phyloP scores from a whole-genome alignment of 2,329 filamentous ascomycete genomes.

The Canariomyces notabilis region DNA sequence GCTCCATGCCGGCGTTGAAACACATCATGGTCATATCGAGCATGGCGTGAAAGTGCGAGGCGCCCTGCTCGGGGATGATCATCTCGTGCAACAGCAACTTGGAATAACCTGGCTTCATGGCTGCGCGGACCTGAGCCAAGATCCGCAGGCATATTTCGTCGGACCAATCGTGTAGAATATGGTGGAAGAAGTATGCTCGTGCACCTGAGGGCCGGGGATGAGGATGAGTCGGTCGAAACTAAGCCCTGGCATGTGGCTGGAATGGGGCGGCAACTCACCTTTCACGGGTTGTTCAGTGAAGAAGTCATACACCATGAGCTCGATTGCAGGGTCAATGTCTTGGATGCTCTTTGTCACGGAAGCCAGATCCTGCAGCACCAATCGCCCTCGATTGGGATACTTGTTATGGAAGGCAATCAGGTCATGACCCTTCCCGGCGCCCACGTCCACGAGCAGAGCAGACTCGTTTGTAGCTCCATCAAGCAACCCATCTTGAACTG shows the following conservation, averaged over 20 bases:
- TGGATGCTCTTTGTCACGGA: background rate
- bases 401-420: background rate
- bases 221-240: background rate
- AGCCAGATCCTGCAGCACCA: background rate
- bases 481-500: background rate
- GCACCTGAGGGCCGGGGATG: constrained; percentile 10
- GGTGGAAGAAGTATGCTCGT: constrained; percentile 26
- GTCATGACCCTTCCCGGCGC: background rate
- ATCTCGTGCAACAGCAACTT: constrained; percentile 32
- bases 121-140: constrained; percentile 21
- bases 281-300: constrained; percentile 8
- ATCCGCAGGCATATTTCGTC: constrained; percentile 26
- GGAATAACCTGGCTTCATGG: constrained; percentile 33
- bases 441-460: background rate
- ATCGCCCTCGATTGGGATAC: background rate
- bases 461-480: background rate
- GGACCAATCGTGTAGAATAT: constrained; percentile 30
- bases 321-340: background rate
- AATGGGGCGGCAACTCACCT: background rate
- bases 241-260: background rate
- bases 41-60: constrained; percentile 28
- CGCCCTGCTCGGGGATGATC: constrained; percentile 29
- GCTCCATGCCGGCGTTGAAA: constrained; percentile 3
- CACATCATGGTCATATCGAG: constrained; percentile 32
- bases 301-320: constrained; percentile 10